Conservation (phyloP, 306 rosid genomes). For the Glycine latifolia region DNA sequence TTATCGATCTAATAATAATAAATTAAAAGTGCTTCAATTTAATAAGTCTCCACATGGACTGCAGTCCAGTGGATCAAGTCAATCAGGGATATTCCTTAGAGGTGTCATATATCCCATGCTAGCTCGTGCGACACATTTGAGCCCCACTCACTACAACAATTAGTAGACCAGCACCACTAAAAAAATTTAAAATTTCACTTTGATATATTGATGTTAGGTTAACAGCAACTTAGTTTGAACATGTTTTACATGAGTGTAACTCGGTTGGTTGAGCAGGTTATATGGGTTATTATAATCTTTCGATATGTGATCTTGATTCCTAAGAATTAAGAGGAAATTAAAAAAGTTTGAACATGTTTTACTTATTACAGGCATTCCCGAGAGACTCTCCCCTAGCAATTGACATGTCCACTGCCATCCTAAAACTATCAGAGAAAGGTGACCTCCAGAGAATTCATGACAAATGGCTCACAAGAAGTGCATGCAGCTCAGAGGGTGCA, state of each 20-base stretch:
- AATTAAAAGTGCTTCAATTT: background rate
- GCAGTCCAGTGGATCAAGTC: background rate
- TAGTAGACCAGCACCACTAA: background rate
- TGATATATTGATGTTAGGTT: too few species aligned
- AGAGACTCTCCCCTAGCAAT: conserved; percentile 80
- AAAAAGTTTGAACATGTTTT: background rate
- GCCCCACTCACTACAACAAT: background rate
- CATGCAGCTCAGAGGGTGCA: conserved; percentile 70
- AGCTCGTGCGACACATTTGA: background rate
- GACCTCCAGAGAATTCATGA: conserved; percentile 81
- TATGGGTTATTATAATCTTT: too few species aligned
- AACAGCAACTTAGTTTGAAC: background rate
- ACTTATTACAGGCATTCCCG: conserved; percentile 64
- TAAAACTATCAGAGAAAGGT: conserved; percentile 75
- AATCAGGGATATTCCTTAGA: background rate
- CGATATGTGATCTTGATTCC: too few species aligned
- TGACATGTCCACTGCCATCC: conserved; percentile 74
- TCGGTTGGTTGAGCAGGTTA: too few species aligned
- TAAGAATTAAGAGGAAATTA: too few species aligned
- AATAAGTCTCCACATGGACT: background rate
- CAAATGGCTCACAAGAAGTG: conserved; percentile 75
- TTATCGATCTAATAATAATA: background rate
- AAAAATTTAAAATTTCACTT: background rate
- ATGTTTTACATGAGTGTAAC: background rate
- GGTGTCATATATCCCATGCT: background rate